Percentiles rank a stretch among this genome's conserved stretches.
These are phyloP conservation scores for Colletotrichum scovillei DNA, from an alignment of 2,329 filamentous ascomycete genomes.

Conservation along the genomic window DNA sequence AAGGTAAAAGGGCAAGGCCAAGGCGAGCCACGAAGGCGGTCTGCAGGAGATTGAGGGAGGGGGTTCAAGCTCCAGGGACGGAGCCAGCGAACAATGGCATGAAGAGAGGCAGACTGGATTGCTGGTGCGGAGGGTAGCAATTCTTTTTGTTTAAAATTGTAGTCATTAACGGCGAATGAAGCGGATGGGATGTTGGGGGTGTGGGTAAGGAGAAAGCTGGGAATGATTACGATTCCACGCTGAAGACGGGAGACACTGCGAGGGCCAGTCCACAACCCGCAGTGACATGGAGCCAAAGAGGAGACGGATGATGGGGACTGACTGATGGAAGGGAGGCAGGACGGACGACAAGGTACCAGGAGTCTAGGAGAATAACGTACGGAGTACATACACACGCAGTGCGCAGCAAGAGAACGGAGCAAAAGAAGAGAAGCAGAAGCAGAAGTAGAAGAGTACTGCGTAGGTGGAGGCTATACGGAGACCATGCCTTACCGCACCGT, in stretches of 20 bases:
- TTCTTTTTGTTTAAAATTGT: slow-evolving; percentile 8
- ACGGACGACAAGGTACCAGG: background rate
- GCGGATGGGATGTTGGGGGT: slow-evolving; percentile 11
- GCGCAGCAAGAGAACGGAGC: background rate
- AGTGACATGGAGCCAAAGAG: slow-evolving; percentile 20
- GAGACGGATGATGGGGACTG: background rate
- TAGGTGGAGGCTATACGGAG: too few relatives aligned
- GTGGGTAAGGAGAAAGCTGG: background rate
- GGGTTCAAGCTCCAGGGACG: background rate
- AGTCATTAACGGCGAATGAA: slow-evolving; percentile 27
- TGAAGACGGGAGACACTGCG: slow-evolving; percentile 1
- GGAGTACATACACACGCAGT: too few relatives aligned
- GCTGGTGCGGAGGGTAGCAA: background rate
- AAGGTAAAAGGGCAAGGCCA: background rate
- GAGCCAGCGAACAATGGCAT: background rate
- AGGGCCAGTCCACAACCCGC: slow-evolving; percentile 18
- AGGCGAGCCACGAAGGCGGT: background rate
- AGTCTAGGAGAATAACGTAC: background rate
- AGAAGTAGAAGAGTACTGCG: too few relatives aligned
- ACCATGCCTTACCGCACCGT: background rate
- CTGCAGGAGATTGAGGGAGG: background rate
- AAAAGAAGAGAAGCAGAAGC: background rate
- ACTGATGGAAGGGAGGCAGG: background rate
- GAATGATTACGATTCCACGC: slow-evolving; percentile 5
- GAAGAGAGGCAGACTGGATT: background rate